Conservation (phyloP, 2,329 filamentous ascomycete genomes). For the Paracamarosporium sp. region DNA sequence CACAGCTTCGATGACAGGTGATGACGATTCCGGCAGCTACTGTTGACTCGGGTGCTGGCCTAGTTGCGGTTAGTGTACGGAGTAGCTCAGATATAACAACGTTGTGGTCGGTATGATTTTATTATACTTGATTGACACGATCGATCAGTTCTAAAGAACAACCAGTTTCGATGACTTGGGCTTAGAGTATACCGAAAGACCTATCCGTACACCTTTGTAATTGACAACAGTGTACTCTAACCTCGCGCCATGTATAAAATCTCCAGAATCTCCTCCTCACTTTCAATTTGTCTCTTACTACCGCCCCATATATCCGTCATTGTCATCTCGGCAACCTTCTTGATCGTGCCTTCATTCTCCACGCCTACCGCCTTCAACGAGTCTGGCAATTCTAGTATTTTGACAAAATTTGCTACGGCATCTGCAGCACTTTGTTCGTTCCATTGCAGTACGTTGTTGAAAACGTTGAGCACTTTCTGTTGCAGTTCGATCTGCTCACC, state of each 20-base stretch:
- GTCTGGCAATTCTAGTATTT: conserved; percentile 21
- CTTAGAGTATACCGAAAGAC: too few species aligned
- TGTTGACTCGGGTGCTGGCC: neutral
- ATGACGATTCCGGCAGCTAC: neutral
- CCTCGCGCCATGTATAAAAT: conserved; percentile 17
- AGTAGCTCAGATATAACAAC: neutral
- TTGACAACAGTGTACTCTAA: neutral
- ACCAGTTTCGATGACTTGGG: too few species aligned
- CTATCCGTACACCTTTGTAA: too few species aligned
- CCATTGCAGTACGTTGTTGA: conserved; percentile 24
- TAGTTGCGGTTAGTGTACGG: neutral
- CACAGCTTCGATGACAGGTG: neutral
- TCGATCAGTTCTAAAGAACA: neutral
- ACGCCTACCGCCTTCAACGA: conserved; percentile 27
- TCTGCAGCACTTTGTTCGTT: conserved; percentile 26
- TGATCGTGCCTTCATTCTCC: conserved; percentile 19
- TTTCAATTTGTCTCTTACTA: conserved; percentile 7
- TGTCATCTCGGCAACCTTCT: conserved; percentile 29
- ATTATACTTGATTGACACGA: neutral
- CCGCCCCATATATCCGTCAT: conserved; percentile 28
- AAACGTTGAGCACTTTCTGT: conserved; percentile 22
- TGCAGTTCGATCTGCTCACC: conserved; percentile 17
- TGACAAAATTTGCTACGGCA: conserved; percentile 28
- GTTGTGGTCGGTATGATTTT: too few species aligned
- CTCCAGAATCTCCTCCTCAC: conserved; percentile 15